Evolutionary conservation across 2,329 filamentous ascomycete genomes (phyloP).

Genomic region (Phaeosphaeriaceae sp.): DNA sequence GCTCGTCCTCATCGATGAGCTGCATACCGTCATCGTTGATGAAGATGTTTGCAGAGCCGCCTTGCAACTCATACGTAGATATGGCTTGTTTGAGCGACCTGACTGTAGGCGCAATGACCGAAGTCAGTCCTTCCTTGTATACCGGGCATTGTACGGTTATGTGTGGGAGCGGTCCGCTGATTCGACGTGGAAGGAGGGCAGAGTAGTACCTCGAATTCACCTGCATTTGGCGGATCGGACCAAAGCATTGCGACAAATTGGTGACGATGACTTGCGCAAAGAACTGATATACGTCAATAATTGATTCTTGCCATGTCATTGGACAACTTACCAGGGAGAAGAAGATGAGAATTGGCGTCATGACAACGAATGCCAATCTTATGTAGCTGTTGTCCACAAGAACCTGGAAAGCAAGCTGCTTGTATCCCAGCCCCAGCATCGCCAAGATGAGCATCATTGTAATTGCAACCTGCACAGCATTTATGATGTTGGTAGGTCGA

Average conservation of each 20-base stretch:
- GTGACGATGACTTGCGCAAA: slow-evolving; percentile 38
- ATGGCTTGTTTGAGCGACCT: slow-evolving; percentile 76
- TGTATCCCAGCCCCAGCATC: slow-evolving; percentile 74
- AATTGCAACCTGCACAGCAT: slow-evolving; percentile 72
- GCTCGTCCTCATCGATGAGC: slow-evolving; percentile 59
- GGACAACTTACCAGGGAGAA: slow-evolving; percentile 58
- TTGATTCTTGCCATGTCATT: background rate
- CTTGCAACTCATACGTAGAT: slow-evolving; percentile 61
- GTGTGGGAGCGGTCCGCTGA: slow-evolving; percentile 70
- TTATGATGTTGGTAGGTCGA: slow-evolving; percentile 73
- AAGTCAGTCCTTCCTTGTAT: slow-evolving; percentile 81
- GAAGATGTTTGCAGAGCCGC: slow-evolving; percentile 72
- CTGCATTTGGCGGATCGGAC: slow-evolving; percentile 76
- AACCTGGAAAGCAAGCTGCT: slow-evolving; percentile 73
- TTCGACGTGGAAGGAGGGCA: slow-evolving; percentile 58
- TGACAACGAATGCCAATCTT: slow-evolving; percentile 60
- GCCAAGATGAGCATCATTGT: slow-evolving; percentile 72
- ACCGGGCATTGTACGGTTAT: slow-evolving; percentile 83
- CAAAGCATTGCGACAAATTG: slow-evolving; percentile 67
- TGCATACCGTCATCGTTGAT: slow-evolving; percentile 76
- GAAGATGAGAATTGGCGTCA: slow-evolving; percentile 66
- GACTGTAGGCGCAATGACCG: slow-evolving; percentile 79
- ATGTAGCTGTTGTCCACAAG: slow-evolving; percentile 63
- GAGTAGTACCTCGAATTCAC: slow-evolving; percentile 86
- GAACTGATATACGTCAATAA: slow-evolving; percentile 29